phyloP scores from a whole-genome alignment of 768 basidiomycete species.

The Boletus rubropictus region DNA sequence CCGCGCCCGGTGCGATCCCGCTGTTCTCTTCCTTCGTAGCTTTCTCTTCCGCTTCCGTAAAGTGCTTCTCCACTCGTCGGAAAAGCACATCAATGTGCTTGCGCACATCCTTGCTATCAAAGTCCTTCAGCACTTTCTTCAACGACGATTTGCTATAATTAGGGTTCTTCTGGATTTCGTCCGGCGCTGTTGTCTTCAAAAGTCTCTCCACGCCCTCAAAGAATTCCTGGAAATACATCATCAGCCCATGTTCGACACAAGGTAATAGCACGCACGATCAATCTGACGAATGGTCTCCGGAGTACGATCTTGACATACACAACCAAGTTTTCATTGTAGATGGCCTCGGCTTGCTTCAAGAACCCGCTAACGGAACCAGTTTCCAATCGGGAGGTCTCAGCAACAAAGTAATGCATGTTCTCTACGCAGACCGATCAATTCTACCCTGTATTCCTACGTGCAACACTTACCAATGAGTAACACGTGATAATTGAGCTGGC shows the following conservation, averaged over 20 bases:
- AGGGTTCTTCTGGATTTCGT: conserved; percentile 68
- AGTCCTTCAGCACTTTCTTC: conserved; percentile 85
- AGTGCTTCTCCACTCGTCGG: conserved; percentile 95
- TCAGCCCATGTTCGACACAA: conserved; percentile 1
- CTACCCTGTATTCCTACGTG: not conserved
- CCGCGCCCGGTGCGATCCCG: conserved; percentile 52
- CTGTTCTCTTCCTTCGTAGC: conserved; percentile 49
- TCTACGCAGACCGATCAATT: conserved; percentile 44
- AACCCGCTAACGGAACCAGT: conserved; percentile 58
- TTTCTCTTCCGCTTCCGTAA: conserved; percentile 75
- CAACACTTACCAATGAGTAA: conserved; percentile 76
- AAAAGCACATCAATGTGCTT: conserved; percentile 82
- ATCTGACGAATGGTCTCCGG: conserved; percentile 77
- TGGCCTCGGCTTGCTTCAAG: conserved; percentile 64
- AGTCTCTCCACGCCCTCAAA: conserved; percentile 91
- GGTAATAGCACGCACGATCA: conserved; percentile 57
- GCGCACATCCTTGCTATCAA: conserved; percentile 80
- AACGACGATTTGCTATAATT: conserved; percentile 71
- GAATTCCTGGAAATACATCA: conserved; percentile 60
- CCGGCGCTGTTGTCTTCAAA: conserved; percentile 69
- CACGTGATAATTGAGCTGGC: conserved; percentile 93
- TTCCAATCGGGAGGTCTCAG: conserved; percentile 71
- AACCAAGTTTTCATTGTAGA: conserved; percentile 85
- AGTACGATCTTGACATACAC: conserved; percentile 87
- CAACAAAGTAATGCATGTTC: conserved; percentile 93